Evolutionary conservation across 1,284 basidiomycete species (phyloP), one percentile per base, ranked within the genome.

Genomic region (Ganoderma sinense): DNA sequence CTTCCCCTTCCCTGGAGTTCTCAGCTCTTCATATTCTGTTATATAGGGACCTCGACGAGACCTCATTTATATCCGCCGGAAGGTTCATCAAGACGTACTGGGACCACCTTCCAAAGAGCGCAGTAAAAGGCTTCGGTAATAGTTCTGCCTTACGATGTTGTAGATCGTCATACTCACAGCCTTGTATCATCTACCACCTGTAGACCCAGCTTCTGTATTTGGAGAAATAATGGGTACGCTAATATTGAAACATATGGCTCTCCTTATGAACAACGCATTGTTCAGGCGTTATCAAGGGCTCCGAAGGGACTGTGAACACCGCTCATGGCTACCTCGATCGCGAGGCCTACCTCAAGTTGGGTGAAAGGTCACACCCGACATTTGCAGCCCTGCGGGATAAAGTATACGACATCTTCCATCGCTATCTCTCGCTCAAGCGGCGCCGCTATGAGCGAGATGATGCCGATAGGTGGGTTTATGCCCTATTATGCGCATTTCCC

Each of bases 251-350:
- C 11, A 7, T 11, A 4, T n/a, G n/a, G 8, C 4, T 8, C 16
- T 64, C 41, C 60, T 71, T 8, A 1, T 36, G 6, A 23, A 23
- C 59, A 43, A 16, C 29, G 20, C 20, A 29, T 55, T 45, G 48
- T 7, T 18, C 51, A 91, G 91, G 91, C 41, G 86, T 91, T 2
- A 90, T 94, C 74, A 87, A 88, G 74, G 91, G 92, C 1, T 89
- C 89, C 0, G 89, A 91, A 74, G 77, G 80, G 45, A 80, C 89
- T 0, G 71, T 88, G 20, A 66, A 70, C 0, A 76, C 72, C 48
- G 70, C 77, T 2, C 70, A 77, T 1, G 80, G 84, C 16, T 84
- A 79, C 73, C 79, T 93, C 2, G 83, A 85, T 60, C 76, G 78
- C 26, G 73, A 78, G 0, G 75, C 81, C 0, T 94, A 92, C 74